Evolutionary conservation across 2,329 filamentous ascomycete species (phyloP), one percentile per base, ranked within the genome.

Genomic region (Ustilaginoidea virens): DNA sequence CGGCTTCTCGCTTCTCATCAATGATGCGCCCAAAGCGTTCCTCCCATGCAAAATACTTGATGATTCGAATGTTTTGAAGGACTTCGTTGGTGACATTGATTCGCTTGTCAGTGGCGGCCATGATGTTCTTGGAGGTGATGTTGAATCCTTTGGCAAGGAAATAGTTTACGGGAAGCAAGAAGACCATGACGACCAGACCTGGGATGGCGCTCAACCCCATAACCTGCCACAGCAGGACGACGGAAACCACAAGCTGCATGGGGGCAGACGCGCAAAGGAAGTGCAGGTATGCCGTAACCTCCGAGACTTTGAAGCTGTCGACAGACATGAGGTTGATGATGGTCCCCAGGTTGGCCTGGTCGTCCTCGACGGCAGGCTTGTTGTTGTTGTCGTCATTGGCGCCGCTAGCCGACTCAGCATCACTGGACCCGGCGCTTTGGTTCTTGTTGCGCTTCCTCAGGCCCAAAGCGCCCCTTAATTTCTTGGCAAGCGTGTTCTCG

Each of bases 291-390:
- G 87, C 80, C 21, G 83, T 90, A 34, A 93, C 77, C 49, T 98
- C 90, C 36, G 82, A 80, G 31, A 98, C 83, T 58, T 98, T 98
- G 71, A 96, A 96, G 27, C 87, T 94, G 60, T 98, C 92, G 23
- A 98, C 92, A 8, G 90, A 92, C 90, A 98, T 98, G 39, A 98
- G 63, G 52, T 96, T 98, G 60, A 98, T 98, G 45, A 98, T 94
- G n/a, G 90, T 92, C 37, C 92, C 90, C 28, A 92, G 67, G 36
- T 90, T 94, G 22, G 85, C 87, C 56, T 92, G 83, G 33, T 78
- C 69, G 36, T 83, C 76, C 12, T 57, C 41, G 15, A 36, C 38
- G 9, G 39, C 46, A 2, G 42, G 42, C 29, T 58, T 51, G 30
- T 49, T 51, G 30, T 51, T 51, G 23, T 52, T 43, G 15, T 48